Evolutionary conservation across 2,329 filamentous ascomycete species (phyloP).

Genomic region (Paracoccidioides lutzii): DNA sequence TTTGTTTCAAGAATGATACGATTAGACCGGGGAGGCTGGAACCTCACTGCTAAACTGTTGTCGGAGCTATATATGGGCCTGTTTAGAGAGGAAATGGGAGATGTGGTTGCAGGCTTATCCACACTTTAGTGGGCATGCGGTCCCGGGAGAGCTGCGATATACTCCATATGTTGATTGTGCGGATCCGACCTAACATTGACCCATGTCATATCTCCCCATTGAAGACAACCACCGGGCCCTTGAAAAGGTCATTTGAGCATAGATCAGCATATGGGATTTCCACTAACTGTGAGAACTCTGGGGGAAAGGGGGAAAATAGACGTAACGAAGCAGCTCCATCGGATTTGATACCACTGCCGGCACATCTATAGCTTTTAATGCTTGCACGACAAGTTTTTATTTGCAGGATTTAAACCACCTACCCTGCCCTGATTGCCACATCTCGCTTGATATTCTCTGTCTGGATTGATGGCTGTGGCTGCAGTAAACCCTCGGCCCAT

Average conservation of each 20-base stretch:
- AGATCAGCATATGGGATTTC: neutral
- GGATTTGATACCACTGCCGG: neutral
- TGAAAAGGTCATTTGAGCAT: neutral
- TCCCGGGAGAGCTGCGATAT: neutral
- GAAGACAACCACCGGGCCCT: slow-evolving; percentile 1
- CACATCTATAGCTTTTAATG: neutral
- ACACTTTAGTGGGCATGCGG: neutral
- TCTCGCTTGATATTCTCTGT: neutral
- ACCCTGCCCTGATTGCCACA: neutral
- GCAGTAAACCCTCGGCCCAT: neutral
- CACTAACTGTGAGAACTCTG: neutral
- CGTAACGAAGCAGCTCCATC: neutral
- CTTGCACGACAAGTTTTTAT: neutral
- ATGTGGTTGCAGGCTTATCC: neutral
- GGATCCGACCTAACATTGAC: neutral
- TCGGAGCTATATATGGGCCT: neutral
- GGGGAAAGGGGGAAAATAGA: neutral
- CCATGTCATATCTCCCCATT: neutral
- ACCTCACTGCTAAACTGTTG: neutral
- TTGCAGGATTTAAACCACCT: neutral
- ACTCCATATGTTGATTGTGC: neutral
- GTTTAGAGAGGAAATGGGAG: neutral
- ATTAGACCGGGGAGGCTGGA: neutral
- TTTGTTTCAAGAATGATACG: neutral
- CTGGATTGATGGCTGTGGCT: neutral